Conservation (phyloP, 345 rosid genomes). For the Punica granatum region DNA sequence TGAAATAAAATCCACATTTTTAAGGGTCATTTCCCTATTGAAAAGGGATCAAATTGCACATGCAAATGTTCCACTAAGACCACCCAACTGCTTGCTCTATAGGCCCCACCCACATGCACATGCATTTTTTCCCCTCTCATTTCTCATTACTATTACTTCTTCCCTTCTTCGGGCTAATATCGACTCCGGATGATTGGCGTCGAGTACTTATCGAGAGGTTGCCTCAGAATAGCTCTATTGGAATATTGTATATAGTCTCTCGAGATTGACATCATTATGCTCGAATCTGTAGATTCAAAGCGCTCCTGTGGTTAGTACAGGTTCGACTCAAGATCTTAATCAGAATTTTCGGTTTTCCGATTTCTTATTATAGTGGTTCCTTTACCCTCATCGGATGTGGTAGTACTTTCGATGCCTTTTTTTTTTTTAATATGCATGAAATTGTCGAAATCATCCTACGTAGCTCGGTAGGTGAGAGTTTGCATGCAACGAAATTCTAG, state of each 20-base stretch:
- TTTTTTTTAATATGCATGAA: background rate
- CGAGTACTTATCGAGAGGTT: too few species aligned
- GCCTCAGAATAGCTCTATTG: too few species aligned
- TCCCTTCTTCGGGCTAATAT: background rate
- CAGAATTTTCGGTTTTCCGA: too few species aligned
- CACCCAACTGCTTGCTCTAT: slow-evolving; percentile 26
- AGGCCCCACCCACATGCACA: slow-evolving; percentile 37
- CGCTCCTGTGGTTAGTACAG: too few species aligned
- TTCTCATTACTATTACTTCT: background rate
- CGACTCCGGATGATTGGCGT: too few species aligned
- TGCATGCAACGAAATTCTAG: background rate
- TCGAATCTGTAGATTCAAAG: too few species aligned
- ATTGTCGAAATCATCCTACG: background rate
- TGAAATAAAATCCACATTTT: background rate
- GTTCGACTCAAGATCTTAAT: too few species aligned
- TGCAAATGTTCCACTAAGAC: slow-evolving; percentile 45
- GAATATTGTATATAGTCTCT: too few species aligned
- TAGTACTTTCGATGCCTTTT: background rate
- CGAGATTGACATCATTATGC: too few species aligned
- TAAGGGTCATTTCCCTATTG: background rate
- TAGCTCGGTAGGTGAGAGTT: background rate
- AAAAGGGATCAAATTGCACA: slow-evolving; percentile 45
- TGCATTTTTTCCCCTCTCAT: background rate
- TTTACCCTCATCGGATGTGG: background rate
- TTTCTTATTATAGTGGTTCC: too few species aligned